Evolutionary conservation across 2,329 filamentous ascomycete species (phyloP).

Genomic region (Neofusicoccum sp.): DNA sequence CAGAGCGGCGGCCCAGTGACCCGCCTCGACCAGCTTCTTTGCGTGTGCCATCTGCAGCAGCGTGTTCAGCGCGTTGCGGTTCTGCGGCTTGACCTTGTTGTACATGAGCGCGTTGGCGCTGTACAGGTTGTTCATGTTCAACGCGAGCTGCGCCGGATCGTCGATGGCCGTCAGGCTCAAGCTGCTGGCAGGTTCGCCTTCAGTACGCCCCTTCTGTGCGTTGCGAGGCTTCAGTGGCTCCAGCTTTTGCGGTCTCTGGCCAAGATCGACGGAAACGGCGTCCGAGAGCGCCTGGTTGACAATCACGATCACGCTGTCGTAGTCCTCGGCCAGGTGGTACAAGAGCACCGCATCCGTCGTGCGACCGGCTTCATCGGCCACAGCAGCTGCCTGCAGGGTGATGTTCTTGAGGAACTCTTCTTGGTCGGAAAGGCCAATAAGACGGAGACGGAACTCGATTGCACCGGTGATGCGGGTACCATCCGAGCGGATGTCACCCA

Average conservation of each 20-base stretch:
- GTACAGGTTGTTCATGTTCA: slow-evolving; percentile 66
- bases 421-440: slow-evolving; percentile 80
- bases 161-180: slow-evolving; percentile 70
- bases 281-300: slow-evolving; percentile 90
- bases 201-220: slow-evolving; percentile 21
- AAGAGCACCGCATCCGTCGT: slow-evolving; percentile 92
- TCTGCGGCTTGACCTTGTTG: slow-evolving; percentile 59
- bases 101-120: slow-evolving; percentile 62
- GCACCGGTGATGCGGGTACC: slow-evolving; percentile 83
- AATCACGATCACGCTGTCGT: slow-evolving; percentile 89
- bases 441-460: slow-evolving; percentile 79
- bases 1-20: slow-evolving; percentile 63
- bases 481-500: slow-evolving; percentile 87
- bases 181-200: slow-evolving; percentile 47
- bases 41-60: slow-evolving; percentile 64
- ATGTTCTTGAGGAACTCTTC: slow-evolving; percentile 89
- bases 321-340: slow-evolving; percentile 93
- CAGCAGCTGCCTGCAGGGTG: slow-evolving; percentile 86
- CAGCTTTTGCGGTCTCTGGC: slow-evolving; percentile 75
- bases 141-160: slow-evolving; percentile 65
- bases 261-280: slow-evolving; percentile 82
- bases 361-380: slow-evolving; percentile 91
- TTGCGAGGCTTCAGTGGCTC: slow-evolving; percentile 77
- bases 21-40: slow-evolving; percentile 60
- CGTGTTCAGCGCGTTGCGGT: slow-evolving; percentile 61